These are phyloP conservation scores for Byssothecium circinans DNA, from an alignment of 2,329 filamentous ascomycete species.

Conservation along the genomic window DNA sequence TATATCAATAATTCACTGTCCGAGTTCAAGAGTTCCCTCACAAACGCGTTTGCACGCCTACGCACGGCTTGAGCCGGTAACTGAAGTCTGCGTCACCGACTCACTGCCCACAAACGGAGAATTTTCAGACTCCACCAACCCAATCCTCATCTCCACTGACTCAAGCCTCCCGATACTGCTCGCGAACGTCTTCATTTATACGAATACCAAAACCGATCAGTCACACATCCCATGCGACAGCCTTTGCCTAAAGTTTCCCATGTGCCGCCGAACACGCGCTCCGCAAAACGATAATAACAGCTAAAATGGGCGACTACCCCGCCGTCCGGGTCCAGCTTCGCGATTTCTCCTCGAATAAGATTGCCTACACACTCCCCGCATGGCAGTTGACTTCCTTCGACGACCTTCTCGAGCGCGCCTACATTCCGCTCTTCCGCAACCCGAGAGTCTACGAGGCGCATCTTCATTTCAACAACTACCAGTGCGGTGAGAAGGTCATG, in stretches of 20 bases:
- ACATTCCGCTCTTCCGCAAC: neutral
- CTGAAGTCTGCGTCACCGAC: neutral
- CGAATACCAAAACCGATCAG: neutral
- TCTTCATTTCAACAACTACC: neutral
- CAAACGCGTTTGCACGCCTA: neutral
- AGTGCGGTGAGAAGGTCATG: no score
- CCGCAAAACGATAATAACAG: neutral
- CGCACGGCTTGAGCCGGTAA: neutral
- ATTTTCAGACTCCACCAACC: neutral
- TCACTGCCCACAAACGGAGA: neutral
- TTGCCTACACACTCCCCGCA: neutral
- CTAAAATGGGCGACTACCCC: neutral
- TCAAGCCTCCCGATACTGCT: neutral
- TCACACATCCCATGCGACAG: neutral
- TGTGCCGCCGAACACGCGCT: neutral
- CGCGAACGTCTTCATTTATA: neutral
- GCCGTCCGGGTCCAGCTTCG: neutral
- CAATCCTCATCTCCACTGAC: neutral
- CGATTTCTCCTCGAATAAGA: neutral
- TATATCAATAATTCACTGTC: neutral
- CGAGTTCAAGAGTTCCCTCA: neutral
- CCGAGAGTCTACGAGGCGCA: neutral
- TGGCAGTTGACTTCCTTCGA: slow-evolving; percentile 1
- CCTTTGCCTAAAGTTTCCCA: neutral
- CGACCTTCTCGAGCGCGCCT: neutral